phyloP scores from a whole-genome alignment of 805 yeast genomes.

The Millerago galiae region DNA sequence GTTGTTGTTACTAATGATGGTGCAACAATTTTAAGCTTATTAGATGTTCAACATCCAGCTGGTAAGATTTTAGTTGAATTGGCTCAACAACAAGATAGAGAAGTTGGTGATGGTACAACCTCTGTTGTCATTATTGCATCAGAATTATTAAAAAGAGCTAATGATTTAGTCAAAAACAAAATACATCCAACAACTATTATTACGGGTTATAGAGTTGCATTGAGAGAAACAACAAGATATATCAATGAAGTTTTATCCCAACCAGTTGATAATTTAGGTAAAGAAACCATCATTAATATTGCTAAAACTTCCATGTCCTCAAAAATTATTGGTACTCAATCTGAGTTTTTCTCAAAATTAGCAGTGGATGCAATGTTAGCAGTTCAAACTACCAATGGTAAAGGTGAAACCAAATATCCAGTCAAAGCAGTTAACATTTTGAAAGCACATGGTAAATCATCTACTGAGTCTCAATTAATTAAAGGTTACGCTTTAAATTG shows the following conservation, averaged over 20 bases:
- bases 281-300: constrained; percentile 79
- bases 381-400: constrained; percentile 81
- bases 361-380: constrained; percentile 95
- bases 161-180: constrained; percentile 85
- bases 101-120: constrained; percentile 98
- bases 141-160: constrained; percentile 86
- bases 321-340: constrained; percentile 90
- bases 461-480: constrained; percentile 78
- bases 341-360: constrained; percentile 81
- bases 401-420: constrained; percentile 89
- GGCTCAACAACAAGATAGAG: constrained; percentile 98
- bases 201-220: constrained; percentile 91
- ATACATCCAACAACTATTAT: constrained; percentile 98
- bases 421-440: constrained; percentile 94
- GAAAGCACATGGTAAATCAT: constrained; percentile 94
- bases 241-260: constrained; percentile 79
- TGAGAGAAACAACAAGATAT: constrained; percentile 80
- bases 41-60: constrained; percentile 98
- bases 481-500: constrained; percentile 95
- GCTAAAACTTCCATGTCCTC: constrained; percentile 98
- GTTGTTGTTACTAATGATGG: constrained; percentile 99
- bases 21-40: constrained; percentile 83
- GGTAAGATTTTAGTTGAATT: constrained; percentile 94
- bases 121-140: constrained; percentile 95
- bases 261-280: constrained; percentile 67